Base-by-base conservation (phyloP, 345 rosid species). In the Cardamine occulta region DNA sequence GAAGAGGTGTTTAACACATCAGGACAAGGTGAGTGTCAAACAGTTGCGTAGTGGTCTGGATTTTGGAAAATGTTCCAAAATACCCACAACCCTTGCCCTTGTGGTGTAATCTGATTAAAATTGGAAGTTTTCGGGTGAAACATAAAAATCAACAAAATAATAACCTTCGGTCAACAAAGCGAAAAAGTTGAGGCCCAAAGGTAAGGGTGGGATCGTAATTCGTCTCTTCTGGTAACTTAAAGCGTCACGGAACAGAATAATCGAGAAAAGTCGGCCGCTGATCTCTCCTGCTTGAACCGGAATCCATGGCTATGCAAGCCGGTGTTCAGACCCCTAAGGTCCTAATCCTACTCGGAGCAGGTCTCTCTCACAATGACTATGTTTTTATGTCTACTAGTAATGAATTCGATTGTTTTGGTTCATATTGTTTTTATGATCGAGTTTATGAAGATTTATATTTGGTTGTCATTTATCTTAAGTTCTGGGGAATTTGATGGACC, bases 241-340 rank as follows among this genome's bases (percentile, higher is more conserved):
- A 51, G 74, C 58, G 59, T 51, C 64, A 73, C 74, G 81, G 69
- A 72, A 60, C 64, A 72, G 73, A 66, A 66, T 6, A 59, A 72
- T 72, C 81, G 28, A 70, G 37, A 71, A 56, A 65, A 72, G 68
- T 6, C 49, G 58, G 52, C 51, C 29, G 66, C 21, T 37, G 59
- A 66, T 66, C 39, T 35, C 55, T 19, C n/a, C 3, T 19, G 63
- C 73, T 70, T 60, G 28, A 51, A n/a, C 44, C 66, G 83, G 64
- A 71, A 68, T 68, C 39, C 40, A 89, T 93, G 97, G 98, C 98
- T 74, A 9, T 91, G 85, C 98, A 93, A 85, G 79, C 96, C 10
- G 94, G 90, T 2, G 91, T 88, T 79, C 86, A 86, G 72, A 82
- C 90, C 81, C 86, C 96, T 75, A 89, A 91, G 72, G 96, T 93